Base-by-base conservation (phyloP, 495 filamentous ascomycete species). In the Xylaria intraflava region DNA sequence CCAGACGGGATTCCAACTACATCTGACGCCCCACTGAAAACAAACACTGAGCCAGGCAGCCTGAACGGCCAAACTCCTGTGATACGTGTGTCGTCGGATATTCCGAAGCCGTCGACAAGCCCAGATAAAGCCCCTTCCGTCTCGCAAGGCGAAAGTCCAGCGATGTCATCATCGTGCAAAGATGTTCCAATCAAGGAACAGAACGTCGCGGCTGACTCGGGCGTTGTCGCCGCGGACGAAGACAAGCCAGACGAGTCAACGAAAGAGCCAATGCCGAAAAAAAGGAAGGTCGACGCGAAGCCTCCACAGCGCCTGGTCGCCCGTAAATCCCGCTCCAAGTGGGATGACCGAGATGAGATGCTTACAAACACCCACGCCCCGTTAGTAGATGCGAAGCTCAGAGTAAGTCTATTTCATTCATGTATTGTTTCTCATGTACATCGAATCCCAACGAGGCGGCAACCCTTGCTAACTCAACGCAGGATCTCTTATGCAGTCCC, bases 401-500 rank as follows among this genome's bases (percentile, higher is more conserved):
- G 83, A 60, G 82, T 84, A 64, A 60, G 79, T 68, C 40, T 33
- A 10, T 40, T 10, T 14, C 12, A 10, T 24, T 38, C 10, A 57
- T 14, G 20, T 23, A 14, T 20, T 8, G 19, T 23, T 38, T 17
- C 58, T 22, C n/a, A 12, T 30, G 16, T 17, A 30, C 19, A 12
- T 17, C 14, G 0, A 11, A 29, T 4, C 29, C 4, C 11, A 26
- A n/a, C 35, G 27, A 45, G 42, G 1, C 22, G 14, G 9, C 3
- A 17, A n/a, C n/a, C n/a, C 9, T 19, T 39, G 46, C 43, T 58
- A 42, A 59, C 22, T 35, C 20, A 10, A 31, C 44, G 6, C 53
- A 85, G 83, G 77, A 73, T 45, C 66, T 86, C 8, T 66, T 87
- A 3, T 70, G 79, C 8, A 70, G 72, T 38, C 78, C 79, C 1